A percentile compares a stretch with the other conserved stretches of the same genome.
These are phyloP conservation scores for Pilatotrama ljubarskyi DNA, from an alignment of 768 basidiomycete genomes.

Conservation along the genomic window DNA sequence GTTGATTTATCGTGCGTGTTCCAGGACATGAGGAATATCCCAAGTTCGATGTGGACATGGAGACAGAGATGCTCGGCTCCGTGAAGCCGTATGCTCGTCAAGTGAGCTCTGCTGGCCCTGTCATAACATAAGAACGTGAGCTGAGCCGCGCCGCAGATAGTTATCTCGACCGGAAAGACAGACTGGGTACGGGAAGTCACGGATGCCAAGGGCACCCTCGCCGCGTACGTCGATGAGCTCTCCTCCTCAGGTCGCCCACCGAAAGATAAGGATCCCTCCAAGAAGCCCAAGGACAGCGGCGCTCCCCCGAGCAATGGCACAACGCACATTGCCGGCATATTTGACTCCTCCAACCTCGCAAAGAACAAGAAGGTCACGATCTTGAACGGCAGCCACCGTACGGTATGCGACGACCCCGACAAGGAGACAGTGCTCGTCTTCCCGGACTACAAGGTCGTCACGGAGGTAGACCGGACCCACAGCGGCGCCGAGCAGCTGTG, in stretches of 20 bases:
- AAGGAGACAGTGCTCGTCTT: constrained; percentile 84
- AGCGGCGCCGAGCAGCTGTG: constrained; percentile 73
- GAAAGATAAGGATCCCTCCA: constrained; percentile 11
- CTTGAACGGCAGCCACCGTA: constrained; percentile 80
- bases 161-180: constrained; percentile 86
- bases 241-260: constrained; percentile 10
- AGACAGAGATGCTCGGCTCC: constrained; percentile 80
- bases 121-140: too few species aligned
- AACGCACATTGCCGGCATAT: constrained; percentile 51
- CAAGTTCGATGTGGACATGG: constrained; percentile 77
- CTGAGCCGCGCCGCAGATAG: constrained; percentile 48
- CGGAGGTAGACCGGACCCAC: constrained; percentile 62
- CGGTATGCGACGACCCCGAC: constrained; percentile 62
- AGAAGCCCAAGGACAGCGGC: constrained; percentile 8
- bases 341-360: constrained; percentile 51
- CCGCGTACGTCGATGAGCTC: constrained; percentile 47
- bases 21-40: constrained; percentile 77
- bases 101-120: constrained; percentile 43
- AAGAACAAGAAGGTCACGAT: constrained; percentile 55
- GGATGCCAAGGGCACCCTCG: constrained; percentile 67
- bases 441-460: constrained; percentile 87
- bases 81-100: constrained; percentile 84
- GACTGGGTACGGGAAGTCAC: constrained; percentile 89
- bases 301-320: background rate
- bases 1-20: background rate